Percentiles rank a stretch among this genome's conserved stretches.
Evolutionary conservation across 306 rosid genomes (phyloP).

Genomic region (Spatholobus suberectus): DNA sequence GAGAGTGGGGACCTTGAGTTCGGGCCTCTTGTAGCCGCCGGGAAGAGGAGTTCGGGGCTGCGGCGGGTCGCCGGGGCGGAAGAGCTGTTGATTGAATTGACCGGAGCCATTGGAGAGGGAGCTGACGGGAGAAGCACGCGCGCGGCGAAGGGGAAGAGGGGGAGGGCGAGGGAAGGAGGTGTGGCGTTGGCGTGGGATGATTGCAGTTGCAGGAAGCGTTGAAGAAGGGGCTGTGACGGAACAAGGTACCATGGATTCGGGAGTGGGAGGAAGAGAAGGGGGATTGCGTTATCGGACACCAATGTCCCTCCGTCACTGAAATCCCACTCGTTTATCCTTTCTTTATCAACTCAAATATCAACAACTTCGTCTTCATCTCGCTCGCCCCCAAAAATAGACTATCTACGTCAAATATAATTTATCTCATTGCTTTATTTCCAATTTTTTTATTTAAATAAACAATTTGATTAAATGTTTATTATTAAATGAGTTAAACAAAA

Average conservation of each 20-base stretch:
- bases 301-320: background rate
- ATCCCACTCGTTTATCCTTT: slow-evolving; percentile 20
- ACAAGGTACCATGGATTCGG: slow-evolving; percentile 37
- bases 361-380: too few relatives aligned
- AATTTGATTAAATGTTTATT: too few relatives aligned
- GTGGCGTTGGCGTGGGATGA: slow-evolving; percentile 36
- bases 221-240: slow-evolving; percentile 31
- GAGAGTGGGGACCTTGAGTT: slow-evolving; percentile 69
- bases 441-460: too few relatives aligned
- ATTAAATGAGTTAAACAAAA: too few relatives aligned
- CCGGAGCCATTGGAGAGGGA: slow-evolving; percentile 51
- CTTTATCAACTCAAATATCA: too few relatives aligned
- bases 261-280: background rate
- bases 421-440: too few relatives aligned
- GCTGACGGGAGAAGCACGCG: slow-evolving; percentile 19
- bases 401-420: background rate
- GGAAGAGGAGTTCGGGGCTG: slow-evolving; percentile 73
- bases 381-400: background rate
- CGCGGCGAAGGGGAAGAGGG: slow-evolving; percentile 40
- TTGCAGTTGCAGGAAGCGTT: slow-evolving; percentile 22
- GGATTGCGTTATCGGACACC: slow-evolving; percentile 23
- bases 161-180: slow-evolving; percentile 46
- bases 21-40: slow-evolving; percentile 92
- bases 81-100: slow-evolving; percentile 29
- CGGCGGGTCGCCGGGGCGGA: slow-evolving; percentile 31